A percentile compares a stretch with the other conserved stretches of the same genome.
These are phyloP conservation scores for Cystofilobasidium macerans DNA, from an alignment of 768 basidiomycete genomes.

Conservation along the genomic window DNA sequence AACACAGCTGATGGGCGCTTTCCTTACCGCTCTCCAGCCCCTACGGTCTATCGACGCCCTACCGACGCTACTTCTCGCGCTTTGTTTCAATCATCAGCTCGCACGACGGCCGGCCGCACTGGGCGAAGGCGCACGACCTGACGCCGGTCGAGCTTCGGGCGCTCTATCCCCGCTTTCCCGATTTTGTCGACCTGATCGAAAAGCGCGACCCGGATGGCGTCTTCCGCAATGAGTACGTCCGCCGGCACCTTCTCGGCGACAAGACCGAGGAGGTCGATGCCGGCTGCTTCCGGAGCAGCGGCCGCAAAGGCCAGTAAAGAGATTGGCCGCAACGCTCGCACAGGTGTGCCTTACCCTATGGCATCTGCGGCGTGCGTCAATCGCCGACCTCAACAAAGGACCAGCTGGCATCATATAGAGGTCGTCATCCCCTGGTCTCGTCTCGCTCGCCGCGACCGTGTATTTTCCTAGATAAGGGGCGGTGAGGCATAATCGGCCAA, in stretches of 20 bases:
- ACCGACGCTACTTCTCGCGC: slow-evolving; percentile 59
- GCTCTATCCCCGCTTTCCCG: slow-evolving; percentile 71
- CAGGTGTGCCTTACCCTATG: too few relatives aligned
- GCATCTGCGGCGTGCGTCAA: too few relatives aligned
- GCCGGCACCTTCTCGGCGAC: slow-evolving; percentile 70
- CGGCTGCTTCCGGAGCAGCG: slow-evolving; percentile 42
- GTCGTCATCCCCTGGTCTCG: too few relatives aligned
- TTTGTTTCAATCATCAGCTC: slow-evolving; percentile 62
- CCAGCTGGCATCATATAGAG: too few relatives aligned
- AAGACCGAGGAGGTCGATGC: slow-evolving; percentile 37
- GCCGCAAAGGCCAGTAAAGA: not conserved
- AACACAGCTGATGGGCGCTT: not conserved
- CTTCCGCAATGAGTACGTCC: slow-evolving; percentile 80
- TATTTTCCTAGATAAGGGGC: too few relatives aligned
- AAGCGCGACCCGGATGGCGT: slow-evolving; percentile 55
- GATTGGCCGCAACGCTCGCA: too few relatives aligned
- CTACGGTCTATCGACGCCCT: slow-evolving; percentile 71
- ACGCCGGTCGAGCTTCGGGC: slow-evolving; percentile 51
- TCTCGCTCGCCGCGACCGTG: too few relatives aligned
- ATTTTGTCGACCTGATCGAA: slow-evolving; percentile 57
- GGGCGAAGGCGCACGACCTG: slow-evolving; percentile 83
- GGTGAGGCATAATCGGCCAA: too few relatives aligned
- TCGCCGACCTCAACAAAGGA: too few relatives aligned
- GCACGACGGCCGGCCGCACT: slow-evolving; percentile 78
- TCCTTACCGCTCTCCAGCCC: slow-evolving; percentile 46